Evolutionary conservation across 2,329 filamentous ascomycete species (phyloP), one percentile per base, ranked within the genome.

Genomic region (Diaporthe sp.): DNA sequence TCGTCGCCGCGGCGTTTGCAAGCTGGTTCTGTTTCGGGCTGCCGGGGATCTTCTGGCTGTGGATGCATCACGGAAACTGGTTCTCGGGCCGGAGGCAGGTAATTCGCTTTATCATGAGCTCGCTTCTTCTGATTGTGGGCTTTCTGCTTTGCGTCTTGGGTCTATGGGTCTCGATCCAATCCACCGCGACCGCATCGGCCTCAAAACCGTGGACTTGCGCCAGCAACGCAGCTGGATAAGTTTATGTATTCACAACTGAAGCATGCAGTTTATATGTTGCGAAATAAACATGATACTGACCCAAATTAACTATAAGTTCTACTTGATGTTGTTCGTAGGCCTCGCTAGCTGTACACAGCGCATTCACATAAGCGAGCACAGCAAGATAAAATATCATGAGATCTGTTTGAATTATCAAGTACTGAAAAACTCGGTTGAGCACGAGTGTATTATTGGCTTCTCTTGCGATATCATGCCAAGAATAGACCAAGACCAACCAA

Each of bases 21-120:
- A 90, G 88, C 71, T 94, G 92, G 92, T 94, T 94, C 81, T 92
- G 89, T 70, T 88, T 85, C 37, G 87, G 86, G 25, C 81, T 88
- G 1, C 86, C 86, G 0, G 87, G 87, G 4, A 80, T 84, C 61
- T 86, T 87, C 73, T 88, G 87, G 87, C 80, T 88, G 49, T 87
- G 84, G 80, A 84, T 88, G 82, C 82, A 88, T 79, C 80, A 83
- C 15, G 86, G 86, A 4, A 79, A 82, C 58, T 86, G 83, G 80
- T 86, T 85, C 76, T 79, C 77, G 22, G 74, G 79, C 57, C 77
- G 80, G 74, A 82, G 79, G 72, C 82, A 84, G 58, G 81, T 62
- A 0, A 77, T 77, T 22, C 77, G 81, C 37, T 86, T 85, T 37
- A 37, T 77, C 0, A 78, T 78, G 46, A 86, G 84, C 46, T 75